Evolutionary conservation across 176 grass and related monocot species (phyloP).

Genomic region (Phoenix roebelenii): DNA sequence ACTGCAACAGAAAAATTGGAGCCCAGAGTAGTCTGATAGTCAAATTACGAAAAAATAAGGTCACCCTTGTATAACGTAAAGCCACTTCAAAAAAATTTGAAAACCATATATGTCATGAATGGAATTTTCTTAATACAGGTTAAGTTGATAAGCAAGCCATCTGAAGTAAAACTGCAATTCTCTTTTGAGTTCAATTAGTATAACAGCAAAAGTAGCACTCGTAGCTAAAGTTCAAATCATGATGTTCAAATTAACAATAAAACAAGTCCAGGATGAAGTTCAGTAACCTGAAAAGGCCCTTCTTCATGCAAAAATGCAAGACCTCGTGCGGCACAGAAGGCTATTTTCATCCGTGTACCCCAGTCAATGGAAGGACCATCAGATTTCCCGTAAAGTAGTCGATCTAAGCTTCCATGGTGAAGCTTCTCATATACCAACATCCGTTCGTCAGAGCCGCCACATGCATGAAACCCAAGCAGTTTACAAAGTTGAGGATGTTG

Average conservation of each 20-base stretch:
- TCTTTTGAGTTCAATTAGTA: too few relatives aligned
- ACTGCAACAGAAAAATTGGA: constrained; percentile 2
- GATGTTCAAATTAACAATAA: too few relatives aligned
- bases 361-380: constrained; percentile 90
- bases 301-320: constrained; percentile 94
- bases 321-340: constrained; percentile 69
- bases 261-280: constrained; percentile 3
- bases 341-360: constrained; percentile 78
- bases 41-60: neutral
- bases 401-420: constrained; percentile 76
- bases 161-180: too few relatives aligned
- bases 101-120: too few relatives aligned
- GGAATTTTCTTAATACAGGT: too few relatives aligned
- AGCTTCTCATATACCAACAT: constrained; percentile 90
- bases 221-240: too few relatives aligned
- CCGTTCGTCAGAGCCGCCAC: constrained; percentile 61
- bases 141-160: too few relatives aligned
- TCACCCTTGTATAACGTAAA: too few relatives aligned
- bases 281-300: constrained; percentile 89
- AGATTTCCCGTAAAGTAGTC: constrained; percentile 54
- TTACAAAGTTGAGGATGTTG: constrained; percentile 90
- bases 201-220: too few relatives aligned
- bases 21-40: neutral
- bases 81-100: too few relatives aligned
- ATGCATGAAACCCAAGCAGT: constrained; percentile 62